Evolutionary conservation across 305 asterid genomes (phyloP).

Genomic region (Solanum aculeatissimum): DNA sequence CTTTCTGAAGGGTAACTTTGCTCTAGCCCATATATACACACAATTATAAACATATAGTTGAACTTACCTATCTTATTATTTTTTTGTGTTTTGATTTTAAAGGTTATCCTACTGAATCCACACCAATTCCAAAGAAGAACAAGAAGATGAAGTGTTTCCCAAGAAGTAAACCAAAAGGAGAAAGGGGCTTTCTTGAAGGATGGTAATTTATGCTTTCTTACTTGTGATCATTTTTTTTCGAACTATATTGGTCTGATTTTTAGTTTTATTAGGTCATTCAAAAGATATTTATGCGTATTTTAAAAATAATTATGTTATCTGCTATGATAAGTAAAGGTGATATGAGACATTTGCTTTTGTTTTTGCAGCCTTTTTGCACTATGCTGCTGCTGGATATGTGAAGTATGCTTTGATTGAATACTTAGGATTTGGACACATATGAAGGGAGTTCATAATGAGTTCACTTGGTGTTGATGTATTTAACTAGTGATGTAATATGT

Average conservation of each 20-base stretch:
- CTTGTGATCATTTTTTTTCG: neutral
- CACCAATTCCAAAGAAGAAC: neutral
- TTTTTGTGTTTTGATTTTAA: neutral
- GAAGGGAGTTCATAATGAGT: neutral
- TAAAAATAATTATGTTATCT: neutral
- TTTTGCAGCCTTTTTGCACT: slow-evolving; percentile 13
- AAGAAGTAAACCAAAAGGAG: slow-evolving; percentile 11
- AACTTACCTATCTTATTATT: neutral
- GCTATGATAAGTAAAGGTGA: neutral
- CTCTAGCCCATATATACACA: neutral
- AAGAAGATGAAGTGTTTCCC: slow-evolving; percentile 1
- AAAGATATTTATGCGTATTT: neutral
- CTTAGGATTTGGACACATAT: neutral
- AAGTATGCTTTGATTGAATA: neutral
- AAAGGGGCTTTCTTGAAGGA: slow-evolving; percentile 11
- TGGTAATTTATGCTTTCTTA: slow-evolving; percentile 1
- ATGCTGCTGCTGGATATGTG: slow-evolving; percentile 18
- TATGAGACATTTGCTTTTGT: neutral
- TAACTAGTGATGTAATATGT: neutral
- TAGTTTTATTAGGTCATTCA: neutral
- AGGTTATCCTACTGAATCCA: slow-evolving; percentile 12
- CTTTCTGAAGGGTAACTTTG: slow-evolving; percentile 1
- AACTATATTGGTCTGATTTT: neutral
- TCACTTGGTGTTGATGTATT: neutral
- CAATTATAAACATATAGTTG: neutral